phyloP scores from a whole-genome alignment of 495 filamentous ascomycete species.

The Xylaria curta region DNA sequence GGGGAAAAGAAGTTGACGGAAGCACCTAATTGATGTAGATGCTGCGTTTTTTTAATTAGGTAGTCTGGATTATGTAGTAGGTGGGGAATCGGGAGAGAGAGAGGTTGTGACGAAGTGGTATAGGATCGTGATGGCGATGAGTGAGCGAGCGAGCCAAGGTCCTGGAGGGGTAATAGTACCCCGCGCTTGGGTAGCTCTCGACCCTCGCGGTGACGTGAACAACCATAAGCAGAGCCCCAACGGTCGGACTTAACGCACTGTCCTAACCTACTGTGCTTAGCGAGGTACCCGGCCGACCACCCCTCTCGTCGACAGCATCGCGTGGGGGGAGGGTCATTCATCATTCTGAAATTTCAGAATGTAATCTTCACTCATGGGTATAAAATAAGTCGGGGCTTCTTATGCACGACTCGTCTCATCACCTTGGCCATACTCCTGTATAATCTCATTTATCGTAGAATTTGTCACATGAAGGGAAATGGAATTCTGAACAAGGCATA shows the following conservation, averaged over 20 bases:
- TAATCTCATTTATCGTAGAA: not conserved
- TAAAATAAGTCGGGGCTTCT: not conserved
- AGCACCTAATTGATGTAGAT: not conserved
- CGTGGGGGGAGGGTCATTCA: slow-evolving; percentile 16
- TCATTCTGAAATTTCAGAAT: not conserved
- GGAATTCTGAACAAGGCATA: not conserved
- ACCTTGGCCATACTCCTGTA: not conserved
- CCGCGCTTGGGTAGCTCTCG: slow-evolving; percentile 16
- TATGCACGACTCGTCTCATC: not conserved
- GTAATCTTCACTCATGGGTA: not conserved
- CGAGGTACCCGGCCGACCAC: not conserved
- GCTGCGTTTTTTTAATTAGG: not conserved
- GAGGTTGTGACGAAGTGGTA: not conserved
- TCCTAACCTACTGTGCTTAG: not conserved
- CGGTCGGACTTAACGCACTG: not conserved
- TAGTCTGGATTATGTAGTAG: slow-evolving; percentile 5
- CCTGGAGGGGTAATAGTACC: slow-evolving; percentile 20
- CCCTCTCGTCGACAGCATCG: not conserved
- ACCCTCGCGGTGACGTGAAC: slow-evolving; percentile 12
- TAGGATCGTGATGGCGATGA: slow-evolving; percentile 18
- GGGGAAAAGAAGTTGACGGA: not conserved
- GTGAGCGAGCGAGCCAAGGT: slow-evolving; percentile 6
- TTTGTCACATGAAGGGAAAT: slow-evolving; percentile 12
- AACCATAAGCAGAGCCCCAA: not conserved
- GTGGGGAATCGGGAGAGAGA: slow-evolving; percentile 5